Evolutionary conservation across 2,329 filamentous ascomycete species (phyloP).

Genomic region (Colletotrichum kahawae): DNA sequence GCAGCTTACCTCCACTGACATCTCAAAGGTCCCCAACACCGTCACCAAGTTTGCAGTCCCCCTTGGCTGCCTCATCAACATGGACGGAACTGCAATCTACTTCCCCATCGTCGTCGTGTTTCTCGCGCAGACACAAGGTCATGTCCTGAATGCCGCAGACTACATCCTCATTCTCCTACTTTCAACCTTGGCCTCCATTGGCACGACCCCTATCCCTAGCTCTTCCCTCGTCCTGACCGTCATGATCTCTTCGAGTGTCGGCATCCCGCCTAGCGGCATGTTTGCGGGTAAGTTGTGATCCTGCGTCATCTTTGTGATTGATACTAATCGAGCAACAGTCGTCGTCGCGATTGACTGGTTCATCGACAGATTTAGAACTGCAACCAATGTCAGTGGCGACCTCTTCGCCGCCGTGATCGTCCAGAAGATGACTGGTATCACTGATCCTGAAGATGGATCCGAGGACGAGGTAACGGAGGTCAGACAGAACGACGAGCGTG

Average conservation of each 20-base stretch:
- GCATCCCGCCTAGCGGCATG: constrained; percentile 52
- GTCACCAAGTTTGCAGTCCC: constrained; percentile 52
- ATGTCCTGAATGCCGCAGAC: constrained; percentile 43
- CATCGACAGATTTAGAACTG: constrained; percentile 59
- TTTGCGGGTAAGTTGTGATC: constrained; percentile 22
- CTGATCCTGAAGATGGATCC: constrained; percentile 23
- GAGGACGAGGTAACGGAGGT: background rate
- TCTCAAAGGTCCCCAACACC: constrained; percentile 38
- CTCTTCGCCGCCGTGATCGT: constrained; percentile 47
- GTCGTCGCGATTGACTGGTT: constrained; percentile 61
- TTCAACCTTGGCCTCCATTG: constrained; percentile 56
- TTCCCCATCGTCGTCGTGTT: constrained; percentile 59
- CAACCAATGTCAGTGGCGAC: constrained; percentile 56
- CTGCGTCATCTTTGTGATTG: no score
- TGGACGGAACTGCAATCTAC: constrained; percentile 62
- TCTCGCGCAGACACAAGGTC: constrained; percentile 54
- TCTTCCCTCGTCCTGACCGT: constrained; percentile 56
- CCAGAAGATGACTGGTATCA: constrained; percentile 42
- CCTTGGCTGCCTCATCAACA: constrained; percentile 54
- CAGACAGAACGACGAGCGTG: constrained; percentile 13
- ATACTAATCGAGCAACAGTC: constrained; percentile 23
- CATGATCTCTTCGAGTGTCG: constrained; percentile 53
- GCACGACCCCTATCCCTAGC: constrained; percentile 57
- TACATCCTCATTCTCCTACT: constrained; percentile 55
- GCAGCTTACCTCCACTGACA: background rate